These are phyloP conservation scores for Pisolithus microcarpus DNA, from an alignment of 768 basidiomycete species.

Conservation along the genomic window DNA sequence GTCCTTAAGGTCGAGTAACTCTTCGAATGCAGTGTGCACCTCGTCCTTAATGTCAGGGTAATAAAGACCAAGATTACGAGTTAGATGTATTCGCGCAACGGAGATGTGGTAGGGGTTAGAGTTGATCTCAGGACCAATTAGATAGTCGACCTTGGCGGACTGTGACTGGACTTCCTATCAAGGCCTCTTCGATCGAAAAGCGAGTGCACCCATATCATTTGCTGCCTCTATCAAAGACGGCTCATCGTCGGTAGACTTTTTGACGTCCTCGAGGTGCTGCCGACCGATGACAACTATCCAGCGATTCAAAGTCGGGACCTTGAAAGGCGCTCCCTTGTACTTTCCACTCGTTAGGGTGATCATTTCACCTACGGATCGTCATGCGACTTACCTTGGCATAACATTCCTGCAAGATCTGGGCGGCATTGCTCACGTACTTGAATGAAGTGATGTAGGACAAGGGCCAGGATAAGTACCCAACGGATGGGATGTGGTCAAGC, in stretches of 20 bases:
- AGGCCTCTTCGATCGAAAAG: neutral
- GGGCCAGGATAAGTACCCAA: too few relatives aligned
- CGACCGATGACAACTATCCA: slow-evolving; percentile 35
- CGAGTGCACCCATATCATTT: slow-evolving; percentile 24
- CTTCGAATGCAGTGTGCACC: slow-evolving; percentile 33
- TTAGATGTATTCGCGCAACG: slow-evolving; percentile 24
- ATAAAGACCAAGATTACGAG: slow-evolving; percentile 36
- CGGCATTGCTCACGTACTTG: too few relatives aligned
- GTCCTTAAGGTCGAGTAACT: slow-evolving; percentile 23
- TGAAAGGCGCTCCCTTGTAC: too few relatives aligned
- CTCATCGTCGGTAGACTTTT: slow-evolving; percentile 32
- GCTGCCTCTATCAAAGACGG: slow-evolving; percentile 29
- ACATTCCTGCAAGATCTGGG: too few relatives aligned
- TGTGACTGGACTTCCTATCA: slow-evolving; percentile 6
- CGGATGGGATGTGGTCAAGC: too few relatives aligned
- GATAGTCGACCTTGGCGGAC: too few relatives aligned
- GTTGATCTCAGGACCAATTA: neutral
- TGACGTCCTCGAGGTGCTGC: slow-evolving; percentile 29
- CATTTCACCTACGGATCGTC: too few relatives aligned
- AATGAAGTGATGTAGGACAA: too few relatives aligned
- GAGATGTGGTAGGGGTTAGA: slow-evolving; percentile 25
- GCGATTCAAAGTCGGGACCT: too few relatives aligned
- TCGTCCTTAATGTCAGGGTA: too few relatives aligned
- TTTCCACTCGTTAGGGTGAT: too few relatives aligned
- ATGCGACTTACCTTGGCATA: too few relatives aligned